Conservation (phyloP, 208 protist species). For the Leishmania guyanensis region DNA sequence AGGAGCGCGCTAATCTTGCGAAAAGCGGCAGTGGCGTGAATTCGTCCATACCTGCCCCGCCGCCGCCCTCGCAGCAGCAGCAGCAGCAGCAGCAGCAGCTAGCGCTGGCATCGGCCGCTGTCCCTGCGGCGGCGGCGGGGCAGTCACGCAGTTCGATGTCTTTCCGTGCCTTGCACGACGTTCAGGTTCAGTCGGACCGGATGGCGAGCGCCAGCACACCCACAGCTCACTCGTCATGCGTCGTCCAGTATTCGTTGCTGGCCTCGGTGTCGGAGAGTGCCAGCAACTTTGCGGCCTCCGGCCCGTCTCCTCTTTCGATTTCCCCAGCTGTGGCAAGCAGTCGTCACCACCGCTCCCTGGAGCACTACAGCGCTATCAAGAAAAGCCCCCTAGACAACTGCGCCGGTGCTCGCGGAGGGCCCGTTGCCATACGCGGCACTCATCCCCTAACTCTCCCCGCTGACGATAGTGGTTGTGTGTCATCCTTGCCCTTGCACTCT, state of each 20-base stretch:
- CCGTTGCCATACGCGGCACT: background rate
- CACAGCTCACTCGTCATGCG: background rate
- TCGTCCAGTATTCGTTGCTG: background rate
- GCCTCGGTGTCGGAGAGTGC: background rate
- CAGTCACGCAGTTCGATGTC: background rate
- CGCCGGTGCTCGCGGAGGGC: background rate
- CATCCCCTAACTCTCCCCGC: background rate
- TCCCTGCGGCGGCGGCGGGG: background rate
- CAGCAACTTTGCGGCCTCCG: background rate
- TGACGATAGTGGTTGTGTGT: background rate
- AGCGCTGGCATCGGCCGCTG: background rate
- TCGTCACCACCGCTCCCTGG: background rate
- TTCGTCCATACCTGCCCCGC: background rate
- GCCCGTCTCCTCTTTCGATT: background rate
- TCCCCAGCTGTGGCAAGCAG: too few relatives aligned
- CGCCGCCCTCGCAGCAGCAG: background rate
- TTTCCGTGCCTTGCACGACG: background rate
- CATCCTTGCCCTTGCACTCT: background rate
- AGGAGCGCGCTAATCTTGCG: conserved; percentile 22
- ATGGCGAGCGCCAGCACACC: background rate
- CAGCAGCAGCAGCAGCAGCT: background rate
- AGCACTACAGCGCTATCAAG: background rate
- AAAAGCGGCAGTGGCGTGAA: too few relatives aligned
- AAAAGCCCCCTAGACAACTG: background rate
- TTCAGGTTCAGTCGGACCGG: too few relatives aligned